Evolutionary conservation across 345 rosid species (phyloP).

Genomic region (Brassica carinata): DNA sequence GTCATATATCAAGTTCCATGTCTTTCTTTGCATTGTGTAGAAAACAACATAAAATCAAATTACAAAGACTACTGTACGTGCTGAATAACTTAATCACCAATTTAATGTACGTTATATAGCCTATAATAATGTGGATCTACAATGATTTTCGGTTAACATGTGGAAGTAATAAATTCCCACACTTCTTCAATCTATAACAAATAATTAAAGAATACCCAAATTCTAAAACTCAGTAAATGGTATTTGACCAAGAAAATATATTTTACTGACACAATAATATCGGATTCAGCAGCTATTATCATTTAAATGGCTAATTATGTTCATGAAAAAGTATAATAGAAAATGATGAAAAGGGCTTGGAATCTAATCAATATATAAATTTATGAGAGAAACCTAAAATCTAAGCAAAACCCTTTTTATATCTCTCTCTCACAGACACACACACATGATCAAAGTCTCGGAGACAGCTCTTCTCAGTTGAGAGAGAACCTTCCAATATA

Average conservation of each 20-base stretch:
- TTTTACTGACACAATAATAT: conserved; percentile 24
- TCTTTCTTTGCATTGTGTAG: background rate
- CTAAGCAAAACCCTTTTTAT: conserved; percentile 37
- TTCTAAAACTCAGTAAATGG: conserved; percentile 5
- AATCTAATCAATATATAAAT: conserved; percentile 31
- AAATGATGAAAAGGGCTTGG: conserved; percentile 38
- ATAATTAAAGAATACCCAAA: background rate
- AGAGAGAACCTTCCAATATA: conserved; percentile 20
- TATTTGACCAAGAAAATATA: conserved; percentile 12
- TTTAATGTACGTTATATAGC: conserved; percentile 18
- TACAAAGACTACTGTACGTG: background rate
- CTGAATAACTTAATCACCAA: background rate
- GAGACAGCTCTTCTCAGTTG: conserved; percentile 32
- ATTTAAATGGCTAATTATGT: background rate
- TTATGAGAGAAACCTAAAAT: conserved; percentile 31
- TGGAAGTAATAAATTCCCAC: conserved; percentile 31
- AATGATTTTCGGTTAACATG: conserved; percentile 27
- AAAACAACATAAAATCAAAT: background rate
- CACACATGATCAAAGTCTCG: conserved; percentile 26
- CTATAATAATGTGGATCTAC: conserved; percentile 32
- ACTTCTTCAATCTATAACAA: background rate
- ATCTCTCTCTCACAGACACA: conserved; percentile 6
- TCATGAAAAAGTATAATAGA: background rate
- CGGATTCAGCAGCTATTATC: background rate
- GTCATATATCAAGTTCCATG: conserved; percentile 31